A percentile compares a stretch with the other conserved stretches of the same genome.
Evolutionary conservation across 192 early-diverging fungal species (phyloP).

Genomic region (Gryganskiella cystojenkinii): DNA sequence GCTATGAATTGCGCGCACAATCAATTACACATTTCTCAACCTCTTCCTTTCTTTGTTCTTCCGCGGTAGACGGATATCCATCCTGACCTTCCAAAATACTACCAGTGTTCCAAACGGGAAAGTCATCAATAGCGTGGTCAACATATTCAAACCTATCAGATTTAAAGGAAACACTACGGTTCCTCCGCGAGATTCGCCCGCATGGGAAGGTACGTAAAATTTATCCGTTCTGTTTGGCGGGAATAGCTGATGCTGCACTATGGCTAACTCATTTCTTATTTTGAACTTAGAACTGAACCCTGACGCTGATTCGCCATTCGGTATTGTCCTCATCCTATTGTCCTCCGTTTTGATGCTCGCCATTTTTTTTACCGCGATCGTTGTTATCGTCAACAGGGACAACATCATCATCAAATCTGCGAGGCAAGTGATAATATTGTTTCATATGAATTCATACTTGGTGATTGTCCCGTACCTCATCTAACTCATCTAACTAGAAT

Average conservation of each 20-base stretch:
- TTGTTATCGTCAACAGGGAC: constrained; percentile 24
- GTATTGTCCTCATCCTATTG: constrained; percentile 12
- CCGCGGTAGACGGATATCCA: constrained; percentile 28
- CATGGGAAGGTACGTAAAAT: constrained; percentile 6
- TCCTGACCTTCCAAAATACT: constrained; percentile 21
- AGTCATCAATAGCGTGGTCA: background rate
- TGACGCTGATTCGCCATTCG: background rate
- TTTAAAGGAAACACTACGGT: constrained; percentile 20
- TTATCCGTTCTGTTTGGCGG: background rate
- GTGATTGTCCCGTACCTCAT: background rate
- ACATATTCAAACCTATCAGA: constrained; percentile 17
- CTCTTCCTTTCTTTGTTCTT: background rate
- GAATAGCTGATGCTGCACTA: background rate
- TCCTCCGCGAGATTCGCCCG: constrained; percentile 11
- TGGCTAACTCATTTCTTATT: background rate
- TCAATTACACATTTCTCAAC: background rate
- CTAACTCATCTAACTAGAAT: too few relatives aligned
- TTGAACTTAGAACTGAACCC: constrained; percentile 21
- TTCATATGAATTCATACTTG: background rate
- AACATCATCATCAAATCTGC: constrained; percentile 45
- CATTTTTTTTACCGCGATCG: constrained; percentile 1
- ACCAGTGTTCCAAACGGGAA: constrained; percentile 15
- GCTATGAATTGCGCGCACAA: too few relatives aligned
- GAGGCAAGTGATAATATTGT: constrained; percentile 10
- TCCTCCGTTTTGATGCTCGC: constrained; percentile 2